phyloP scores from a whole-genome alignment of 257 asterid species.

The Solanum etuberosum region DNA sequence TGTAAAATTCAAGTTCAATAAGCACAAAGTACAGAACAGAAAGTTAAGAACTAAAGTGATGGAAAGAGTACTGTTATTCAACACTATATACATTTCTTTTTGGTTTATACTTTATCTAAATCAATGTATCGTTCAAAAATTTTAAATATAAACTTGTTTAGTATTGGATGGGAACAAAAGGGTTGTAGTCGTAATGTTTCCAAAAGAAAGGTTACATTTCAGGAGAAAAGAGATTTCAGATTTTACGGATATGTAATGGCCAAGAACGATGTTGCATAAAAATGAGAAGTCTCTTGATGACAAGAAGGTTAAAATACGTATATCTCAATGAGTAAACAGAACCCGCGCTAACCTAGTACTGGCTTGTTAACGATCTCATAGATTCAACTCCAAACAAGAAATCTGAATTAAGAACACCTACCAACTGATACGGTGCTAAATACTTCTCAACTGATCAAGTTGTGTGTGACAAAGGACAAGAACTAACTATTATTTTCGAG shows the following conservation, averaged over 20 bases:
- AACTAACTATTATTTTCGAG: neutral
- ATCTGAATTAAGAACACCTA: neutral
- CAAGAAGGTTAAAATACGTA: neutral
- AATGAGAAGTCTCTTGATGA: neutral
- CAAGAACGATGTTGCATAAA: neutral
- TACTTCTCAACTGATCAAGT: neutral
- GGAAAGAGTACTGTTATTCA: neutral
- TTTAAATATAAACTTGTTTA: neutral
- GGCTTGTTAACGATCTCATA: neutral
- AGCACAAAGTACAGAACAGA: neutral
- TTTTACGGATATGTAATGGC: neutral
- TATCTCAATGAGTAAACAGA: neutral
- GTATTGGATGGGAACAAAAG: neutral
- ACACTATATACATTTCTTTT: neutral
- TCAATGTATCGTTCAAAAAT: neutral
- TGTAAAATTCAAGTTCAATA: neutral
- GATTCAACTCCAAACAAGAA: neutral
- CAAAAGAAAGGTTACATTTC: neutral
- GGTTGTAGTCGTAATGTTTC: neutral
- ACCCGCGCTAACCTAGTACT: neutral
- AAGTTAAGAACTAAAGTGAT: neutral
- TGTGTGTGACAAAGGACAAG: neutral
- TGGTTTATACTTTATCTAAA: neutral
- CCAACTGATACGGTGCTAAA: neutral
- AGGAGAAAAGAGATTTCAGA: neutral